Percentiles rank a stretch among this genome's conserved stretches.
phyloP scores from a whole-genome alignment of 768 basidiomycete species.

The Naganishia kalamii region DNA sequence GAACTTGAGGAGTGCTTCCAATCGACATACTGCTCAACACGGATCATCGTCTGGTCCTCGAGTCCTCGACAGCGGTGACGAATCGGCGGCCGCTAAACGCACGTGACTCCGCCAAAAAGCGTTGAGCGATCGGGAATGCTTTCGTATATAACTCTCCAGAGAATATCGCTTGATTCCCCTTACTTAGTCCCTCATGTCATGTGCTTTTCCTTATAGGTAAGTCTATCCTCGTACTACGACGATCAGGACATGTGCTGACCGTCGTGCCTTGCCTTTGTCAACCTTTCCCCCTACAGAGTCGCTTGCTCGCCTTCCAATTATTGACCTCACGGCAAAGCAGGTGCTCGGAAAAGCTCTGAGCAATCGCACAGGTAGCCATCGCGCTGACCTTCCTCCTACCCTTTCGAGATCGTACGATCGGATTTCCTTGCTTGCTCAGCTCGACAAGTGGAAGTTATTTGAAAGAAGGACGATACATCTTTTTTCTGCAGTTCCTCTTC shows the following conservation, averaged over 20 bases:
- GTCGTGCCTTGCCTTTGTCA: background rate
- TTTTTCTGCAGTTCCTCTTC: background rate
- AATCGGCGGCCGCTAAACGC: too few species aligned
- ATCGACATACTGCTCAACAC: too few species aligned
- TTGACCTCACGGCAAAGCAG: constrained; percentile 24
- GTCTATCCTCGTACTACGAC: background rate
- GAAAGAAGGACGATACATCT: constrained; percentile 23
- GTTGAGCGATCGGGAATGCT: background rate
- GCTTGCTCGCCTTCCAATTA: constrained; percentile 23
- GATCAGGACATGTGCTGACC: background rate
- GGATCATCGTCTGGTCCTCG: too few species aligned
- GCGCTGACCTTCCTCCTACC: constrained; percentile 16
- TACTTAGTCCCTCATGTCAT: background rate
- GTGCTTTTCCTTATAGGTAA: constrained; percentile 24
- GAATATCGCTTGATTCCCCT: background rate
- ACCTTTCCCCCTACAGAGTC: constrained; percentile 9
- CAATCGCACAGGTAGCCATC: constrained; percentile 6
- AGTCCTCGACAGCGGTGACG: too few species aligned
- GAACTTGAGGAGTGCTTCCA: too few species aligned
- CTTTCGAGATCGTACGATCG: constrained; percentile 20
- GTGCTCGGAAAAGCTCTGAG: constrained; percentile 21
- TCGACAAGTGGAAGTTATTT: constrained; percentile 10
- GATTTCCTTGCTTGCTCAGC: background rate
- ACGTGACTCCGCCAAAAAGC: too few species aligned
- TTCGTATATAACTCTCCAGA: background rate